A percentile compares a stretch with the other conserved stretches of the same genome.
Evolutionary conservation across 2,329 filamentous ascomycete species (phyloP).

Genomic region (Annulohypoxylon truncatum): DNA sequence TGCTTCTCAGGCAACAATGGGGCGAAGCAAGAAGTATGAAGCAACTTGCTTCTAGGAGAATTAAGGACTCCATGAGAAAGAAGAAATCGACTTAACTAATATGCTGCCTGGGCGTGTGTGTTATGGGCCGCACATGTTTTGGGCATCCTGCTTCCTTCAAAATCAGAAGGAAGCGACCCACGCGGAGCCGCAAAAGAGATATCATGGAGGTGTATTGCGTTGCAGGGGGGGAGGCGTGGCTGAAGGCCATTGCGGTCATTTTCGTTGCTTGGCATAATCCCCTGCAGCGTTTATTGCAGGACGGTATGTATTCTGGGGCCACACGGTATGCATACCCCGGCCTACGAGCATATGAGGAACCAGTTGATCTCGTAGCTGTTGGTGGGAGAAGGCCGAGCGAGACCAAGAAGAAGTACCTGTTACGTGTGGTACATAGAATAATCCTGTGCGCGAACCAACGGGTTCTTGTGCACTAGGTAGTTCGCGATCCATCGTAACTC

Average conservation of each 20-base stretch:
- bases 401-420: slow-evolving; percentile 17
- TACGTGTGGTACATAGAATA: slow-evolving; percentile 6
- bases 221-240: slow-evolving; percentile 21
- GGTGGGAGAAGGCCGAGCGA: not conserved
- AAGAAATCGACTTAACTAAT: slow-evolving; percentile 37
- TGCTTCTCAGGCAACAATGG: slow-evolving; percentile 36
- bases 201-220: slow-evolving; percentile 8
- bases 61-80: slow-evolving; percentile 31
- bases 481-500: slow-evolving; percentile 18
- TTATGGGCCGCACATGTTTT: slow-evolving; percentile 25
- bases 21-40: slow-evolving; percentile 36
- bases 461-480: slow-evolving; percentile 5
- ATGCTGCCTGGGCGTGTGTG: slow-evolving; percentile 18
- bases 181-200: slow-evolving; percentile 33
- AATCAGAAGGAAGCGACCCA: slow-evolving; percentile 27
- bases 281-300: slow-evolving; percentile 24
- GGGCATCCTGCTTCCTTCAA: slow-evolving; percentile 31
- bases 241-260: slow-evolving; percentile 38
- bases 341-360: slow-evolving; percentile 9
- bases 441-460: slow-evolving; percentile 24
- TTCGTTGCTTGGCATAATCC: slow-evolving; percentile 24
- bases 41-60: slow-evolving; percentile 36
- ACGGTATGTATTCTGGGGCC: slow-evolving; percentile 13
- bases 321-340: slow-evolving; percentile 23
- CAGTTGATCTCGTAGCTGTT: slow-evolving; percentile 14